Conservation (phyloP, 1,284 basidiomycete species). For the Apiotrichum gamsii region DNA sequence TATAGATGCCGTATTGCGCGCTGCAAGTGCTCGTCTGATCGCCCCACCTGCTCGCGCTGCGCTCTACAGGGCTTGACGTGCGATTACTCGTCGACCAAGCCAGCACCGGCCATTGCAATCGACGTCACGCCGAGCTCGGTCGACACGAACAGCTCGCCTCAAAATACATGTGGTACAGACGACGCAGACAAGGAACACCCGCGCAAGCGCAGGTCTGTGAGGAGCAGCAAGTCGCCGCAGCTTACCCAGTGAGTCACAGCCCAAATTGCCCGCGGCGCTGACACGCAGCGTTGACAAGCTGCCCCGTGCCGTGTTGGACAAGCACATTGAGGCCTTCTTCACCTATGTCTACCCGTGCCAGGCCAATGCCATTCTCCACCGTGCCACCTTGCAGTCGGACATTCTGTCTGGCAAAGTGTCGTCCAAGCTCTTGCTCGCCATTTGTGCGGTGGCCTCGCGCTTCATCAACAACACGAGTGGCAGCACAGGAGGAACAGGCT, state of each 20-base stretch:
- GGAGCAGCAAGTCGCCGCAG: background rate
- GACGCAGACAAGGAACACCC: too few species aligned
- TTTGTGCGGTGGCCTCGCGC: slow-evolving; percentile 18
- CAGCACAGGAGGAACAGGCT: too few species aligned
- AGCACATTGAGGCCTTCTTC: slow-evolving; percentile 21
- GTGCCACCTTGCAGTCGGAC: slow-evolving; percentile 13
- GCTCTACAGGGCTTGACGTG: slow-evolving; percentile 7
- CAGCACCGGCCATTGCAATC: slow-evolving; percentile 2
- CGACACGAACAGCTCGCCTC: background rate
- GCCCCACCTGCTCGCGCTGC: slow-evolving; percentile 10
- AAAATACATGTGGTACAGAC: too few species aligned
- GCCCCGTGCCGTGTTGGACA: slow-evolving; percentile 11
- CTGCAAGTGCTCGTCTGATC: slow-evolving; percentile 12
- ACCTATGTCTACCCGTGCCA: slow-evolving; percentile 18
- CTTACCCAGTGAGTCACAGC: background rate
- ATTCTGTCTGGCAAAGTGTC: slow-evolving; percentile 11
- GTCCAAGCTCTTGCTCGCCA: slow-evolving; percentile 14
- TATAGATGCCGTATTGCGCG: slow-evolving; percentile 7
- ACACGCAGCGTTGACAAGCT: slow-evolving; percentile 12
- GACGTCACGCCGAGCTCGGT: background rate
- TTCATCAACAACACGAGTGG: slow-evolving; percentile 13
- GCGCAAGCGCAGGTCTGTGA: background rate
- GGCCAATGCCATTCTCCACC: slow-evolving; percentile 20
- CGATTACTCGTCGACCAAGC: slow-evolving; percentile 8
- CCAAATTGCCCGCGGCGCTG: background rate